These are phyloP conservation scores for Arctium minus DNA, from an alignment of 129 eudicot species.

Conservation along the genomic window DNA sequence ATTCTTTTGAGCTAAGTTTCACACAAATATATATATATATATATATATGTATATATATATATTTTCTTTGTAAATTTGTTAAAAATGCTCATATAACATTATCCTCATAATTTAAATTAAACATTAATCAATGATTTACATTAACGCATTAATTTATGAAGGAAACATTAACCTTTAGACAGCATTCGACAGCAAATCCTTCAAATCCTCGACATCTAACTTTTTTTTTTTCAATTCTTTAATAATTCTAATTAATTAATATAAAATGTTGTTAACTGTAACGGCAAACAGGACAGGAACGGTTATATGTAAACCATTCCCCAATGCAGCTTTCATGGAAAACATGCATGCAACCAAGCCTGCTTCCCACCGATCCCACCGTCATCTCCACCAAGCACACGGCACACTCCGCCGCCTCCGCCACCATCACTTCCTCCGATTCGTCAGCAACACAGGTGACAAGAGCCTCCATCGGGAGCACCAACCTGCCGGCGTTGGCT, in stretches of 20 bases:
- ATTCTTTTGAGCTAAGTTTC: no score
- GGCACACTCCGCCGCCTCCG: slow-evolving; percentile 8
- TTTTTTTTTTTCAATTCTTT: neutral
- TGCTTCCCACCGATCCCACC: neutral
- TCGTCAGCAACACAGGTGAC: neutral
- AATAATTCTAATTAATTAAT: neutral
- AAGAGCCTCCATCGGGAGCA: slow-evolving; percentile 5
- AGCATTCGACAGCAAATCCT: neutral
- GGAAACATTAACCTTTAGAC: neutral
- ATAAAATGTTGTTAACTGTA: neutral
- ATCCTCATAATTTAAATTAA: no score
- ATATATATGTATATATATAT: no score
- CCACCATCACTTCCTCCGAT: neutral
- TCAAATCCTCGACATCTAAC: neutral
- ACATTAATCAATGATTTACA: no score
- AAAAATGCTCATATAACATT: no score
- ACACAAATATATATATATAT: no score
- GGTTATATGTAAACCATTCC: slow-evolving; percentile 15
- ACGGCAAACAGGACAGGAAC: slow-evolving; percentile 32
- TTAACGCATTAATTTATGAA: neutral
- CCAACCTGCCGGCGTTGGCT: neutral
- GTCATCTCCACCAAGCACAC: slow-evolving; percentile 13
- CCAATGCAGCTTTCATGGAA: slow-evolving; percentile 29
- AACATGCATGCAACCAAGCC: slow-evolving; percentile 26
- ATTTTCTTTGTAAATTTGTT: no score